These are phyloP conservation scores for Cubamyces lactineus DNA, from an alignment of 768 basidiomycete genomes.

Conservation along the genomic window DNA sequence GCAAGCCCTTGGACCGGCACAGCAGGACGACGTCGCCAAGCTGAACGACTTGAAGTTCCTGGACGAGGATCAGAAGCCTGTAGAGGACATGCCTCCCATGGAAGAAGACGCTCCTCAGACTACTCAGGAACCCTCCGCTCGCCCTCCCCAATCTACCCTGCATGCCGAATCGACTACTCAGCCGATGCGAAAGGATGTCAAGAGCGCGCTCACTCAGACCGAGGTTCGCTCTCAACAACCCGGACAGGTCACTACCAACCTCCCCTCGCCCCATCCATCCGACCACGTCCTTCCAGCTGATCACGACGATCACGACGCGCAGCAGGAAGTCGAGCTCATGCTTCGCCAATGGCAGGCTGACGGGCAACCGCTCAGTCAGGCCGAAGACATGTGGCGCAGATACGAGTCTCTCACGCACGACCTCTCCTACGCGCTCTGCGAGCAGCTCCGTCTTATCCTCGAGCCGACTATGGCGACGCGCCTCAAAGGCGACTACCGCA, in stretches of 20 bases:
- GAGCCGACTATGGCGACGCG: constrained; percentile 94
- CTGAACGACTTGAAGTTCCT: constrained; percentile 79
- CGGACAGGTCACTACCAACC: background rate
- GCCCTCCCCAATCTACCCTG: constrained; percentile 4
- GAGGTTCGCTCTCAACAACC: constrained; percentile 23
- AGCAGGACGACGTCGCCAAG: constrained; percentile 80
- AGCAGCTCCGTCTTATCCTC: constrained; percentile 94
- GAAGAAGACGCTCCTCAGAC: constrained; percentile 5
- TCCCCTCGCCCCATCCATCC: background rate
- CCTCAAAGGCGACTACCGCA: constrained; percentile 94
- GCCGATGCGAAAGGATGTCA: constrained; percentile 10
- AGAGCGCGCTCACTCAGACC: constrained; percentile 26
- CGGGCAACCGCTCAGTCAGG: constrained; percentile 56
- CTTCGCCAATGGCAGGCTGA: constrained; percentile 63
- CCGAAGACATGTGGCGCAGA: constrained; percentile 85
- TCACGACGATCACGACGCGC: constrained; percentile 32
- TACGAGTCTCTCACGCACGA: constrained; percentile 92
- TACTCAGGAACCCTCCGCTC: background rate
- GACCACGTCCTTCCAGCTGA: constrained; percentile 9
- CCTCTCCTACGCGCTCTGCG: constrained; percentile 89
- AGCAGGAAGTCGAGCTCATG: constrained; percentile 48
- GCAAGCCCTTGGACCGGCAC: constrained; percentile 90
- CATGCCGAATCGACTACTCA: constrained; percentile 14
- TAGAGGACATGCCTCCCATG: constrained; percentile 6
- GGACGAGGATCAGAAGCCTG: constrained; percentile 50